Conservation (phyloP, 441 rosid genomes). For the Croton laevigatus region DNA sequence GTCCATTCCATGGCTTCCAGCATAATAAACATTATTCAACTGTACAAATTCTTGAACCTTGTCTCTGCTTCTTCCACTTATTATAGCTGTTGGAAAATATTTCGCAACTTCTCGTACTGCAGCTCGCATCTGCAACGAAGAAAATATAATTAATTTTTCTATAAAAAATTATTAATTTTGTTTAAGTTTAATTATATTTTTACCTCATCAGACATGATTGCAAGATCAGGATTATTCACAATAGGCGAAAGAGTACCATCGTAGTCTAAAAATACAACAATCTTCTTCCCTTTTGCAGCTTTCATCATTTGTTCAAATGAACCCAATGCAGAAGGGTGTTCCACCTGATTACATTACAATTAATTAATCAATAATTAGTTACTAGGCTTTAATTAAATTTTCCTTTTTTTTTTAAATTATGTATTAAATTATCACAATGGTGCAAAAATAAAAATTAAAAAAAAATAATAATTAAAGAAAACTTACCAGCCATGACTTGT, state of each 20-base stretch:
- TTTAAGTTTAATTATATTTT: neutral
- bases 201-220: slow-evolving; percentile 82
- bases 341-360: slow-evolving; percentile 40
- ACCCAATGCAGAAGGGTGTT: slow-evolving; percentile 80
- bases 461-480: neutral
- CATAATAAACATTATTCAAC: slow-evolving; percentile 73
- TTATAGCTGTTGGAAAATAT: slow-evolving; percentile 87
- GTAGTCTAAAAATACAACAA: slow-evolving; percentile 87
- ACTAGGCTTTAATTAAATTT: neutral
- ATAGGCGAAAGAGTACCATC: slow-evolving; percentile 98
- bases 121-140: slow-evolving; percentile 63
- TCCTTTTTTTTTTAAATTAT: too few relatives aligned
- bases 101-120: slow-evolving; percentile 66
- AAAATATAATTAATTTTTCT: too few relatives aligned
- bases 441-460: too few relatives aligned
- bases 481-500: slow-evolving; percentile 50
- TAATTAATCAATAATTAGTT: neutral
- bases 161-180: too few relatives aligned
- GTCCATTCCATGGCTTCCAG: slow-evolving; percentile 97
- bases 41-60: slow-evolving; percentile 76
- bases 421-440: too few relatives aligned
- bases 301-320: slow-evolving; percentile 72
- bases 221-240: slow-evolving; percentile 82
- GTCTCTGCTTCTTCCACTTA: slow-evolving; percentile 92
- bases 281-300: slow-evolving; percentile 68